A percentile compares a stretch with the other conserved stretches of the same genome.
Conservation (phyloP, 495 filamentous ascomycete genomes). For the Corynascus novoguineensis region DNA sequence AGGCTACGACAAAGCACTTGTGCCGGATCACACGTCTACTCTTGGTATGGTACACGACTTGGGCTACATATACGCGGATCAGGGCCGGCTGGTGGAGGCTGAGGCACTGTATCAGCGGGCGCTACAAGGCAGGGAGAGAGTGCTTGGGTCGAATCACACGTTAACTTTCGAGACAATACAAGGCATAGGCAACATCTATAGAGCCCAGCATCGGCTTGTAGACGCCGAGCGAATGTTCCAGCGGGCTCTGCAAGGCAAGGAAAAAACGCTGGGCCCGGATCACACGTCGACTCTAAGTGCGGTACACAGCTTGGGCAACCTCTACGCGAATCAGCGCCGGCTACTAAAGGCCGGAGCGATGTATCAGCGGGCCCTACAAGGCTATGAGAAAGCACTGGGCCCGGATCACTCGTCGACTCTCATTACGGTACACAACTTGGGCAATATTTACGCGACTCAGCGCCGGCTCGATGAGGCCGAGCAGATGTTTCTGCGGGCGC, state of each 20-base stretch:
- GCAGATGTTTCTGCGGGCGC: neutral
- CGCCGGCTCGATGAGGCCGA: neutral
- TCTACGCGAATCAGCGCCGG: conserved; percentile 28
- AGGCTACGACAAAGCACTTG: conserved; percentile 12
- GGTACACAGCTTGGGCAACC: conserved; percentile 16
- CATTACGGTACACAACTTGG: neutral
- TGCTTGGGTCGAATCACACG: neutral
- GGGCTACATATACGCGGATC: too few relatives aligned
- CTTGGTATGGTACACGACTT: conserved; percentile 20
- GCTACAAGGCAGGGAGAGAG: neutral
- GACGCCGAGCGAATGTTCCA: too few relatives aligned
- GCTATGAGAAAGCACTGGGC: conserved; percentile 7
- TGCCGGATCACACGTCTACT: conserved; percentile 19
- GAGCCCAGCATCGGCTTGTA: too few relatives aligned
- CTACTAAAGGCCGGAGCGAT: conserved; percentile 30
- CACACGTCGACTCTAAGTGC: conserved; percentile 12
- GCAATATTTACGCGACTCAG: too few relatives aligned
- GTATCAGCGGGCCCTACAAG: conserved; percentile 32
- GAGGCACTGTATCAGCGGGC: neutral
- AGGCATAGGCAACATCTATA: too few relatives aligned
- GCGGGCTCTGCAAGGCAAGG: too few relatives aligned
- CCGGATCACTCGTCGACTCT: conserved; percentile 25
- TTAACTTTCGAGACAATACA: neutral
- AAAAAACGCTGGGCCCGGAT: too few relatives aligned
- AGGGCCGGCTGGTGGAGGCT: too few relatives aligned